A percentile compares a stretch with the other conserved stretches of the same genome.
These are phyloP conservation scores for Rheum nobile DNA, from an alignment of 148 eudicot genomes.

Conservation along the genomic window DNA sequence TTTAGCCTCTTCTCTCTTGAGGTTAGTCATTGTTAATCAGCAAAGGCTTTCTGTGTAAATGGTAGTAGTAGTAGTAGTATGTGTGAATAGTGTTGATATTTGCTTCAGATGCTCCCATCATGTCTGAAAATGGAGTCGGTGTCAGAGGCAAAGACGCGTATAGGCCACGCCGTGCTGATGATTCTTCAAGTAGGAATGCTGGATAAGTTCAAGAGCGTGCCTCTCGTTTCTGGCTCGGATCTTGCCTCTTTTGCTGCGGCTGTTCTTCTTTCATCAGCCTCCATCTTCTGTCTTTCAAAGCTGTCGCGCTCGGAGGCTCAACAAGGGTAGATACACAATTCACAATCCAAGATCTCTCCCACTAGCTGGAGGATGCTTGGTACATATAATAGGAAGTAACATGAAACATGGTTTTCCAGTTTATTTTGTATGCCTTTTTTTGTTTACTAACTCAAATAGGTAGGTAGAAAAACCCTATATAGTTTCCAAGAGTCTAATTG, in stretches of 20 bases:
- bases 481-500: neutral
- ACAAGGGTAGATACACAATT: neutral
- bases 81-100: neutral
- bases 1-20: constrained; percentile 38
- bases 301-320: neutral
- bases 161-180: constrained; percentile 59
- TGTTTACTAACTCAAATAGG: neutral
- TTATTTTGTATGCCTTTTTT: neutral
- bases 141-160: constrained; percentile 45
- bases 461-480: neutral
- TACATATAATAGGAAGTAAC: neutral
- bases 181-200: constrained; percentile 60
- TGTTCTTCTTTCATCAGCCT: constrained; percentile 42
- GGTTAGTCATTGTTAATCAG: constrained; percentile 15
- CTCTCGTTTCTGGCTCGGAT: constrained; percentile 38
- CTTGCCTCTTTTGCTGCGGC: constrained; percentile 69
- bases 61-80: neutral
- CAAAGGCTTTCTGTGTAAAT: neutral
- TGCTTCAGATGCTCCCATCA: constrained; percentile 34
- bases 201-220: constrained; percentile 51
- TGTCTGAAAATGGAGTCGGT: constrained; percentile 39
- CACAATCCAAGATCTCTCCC: no score
- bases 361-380: neutral
- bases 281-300: constrained; percentile 46
- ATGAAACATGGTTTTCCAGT: neutral